phyloP scores from a whole-genome alignment of 192 early-diverging fungal genomes.

The Coemansia umbellata region DNA sequence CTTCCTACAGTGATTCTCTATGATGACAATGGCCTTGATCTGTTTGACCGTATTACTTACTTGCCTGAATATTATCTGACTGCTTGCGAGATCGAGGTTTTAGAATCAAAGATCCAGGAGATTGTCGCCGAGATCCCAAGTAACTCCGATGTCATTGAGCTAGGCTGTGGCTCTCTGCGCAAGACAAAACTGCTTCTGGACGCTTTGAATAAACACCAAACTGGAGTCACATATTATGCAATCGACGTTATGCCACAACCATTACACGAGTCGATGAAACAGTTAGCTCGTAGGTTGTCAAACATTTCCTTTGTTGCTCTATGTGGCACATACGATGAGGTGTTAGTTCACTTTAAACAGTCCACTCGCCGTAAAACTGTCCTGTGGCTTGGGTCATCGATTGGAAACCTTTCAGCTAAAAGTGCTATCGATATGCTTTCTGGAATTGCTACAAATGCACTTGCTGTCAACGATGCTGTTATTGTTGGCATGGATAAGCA shows the following conservation, averaged over 20 bases:
- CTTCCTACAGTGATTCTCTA: conserved; percentile 85
- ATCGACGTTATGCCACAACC: conserved; percentile 83
- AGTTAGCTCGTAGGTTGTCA: conserved; percentile 58
- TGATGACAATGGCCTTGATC: conserved; percentile 74
- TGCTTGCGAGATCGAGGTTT: conserved; percentile 78
- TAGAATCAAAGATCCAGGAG: conserved; percentile 57
- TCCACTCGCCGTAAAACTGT: conserved; percentile 62
- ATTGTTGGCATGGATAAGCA: conserved; percentile 83
- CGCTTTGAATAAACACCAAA: conserved; percentile 61
- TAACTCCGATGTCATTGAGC: conserved; percentile 74
- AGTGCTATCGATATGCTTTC: conserved; percentile 69
- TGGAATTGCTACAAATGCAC: conserved; percentile 49
- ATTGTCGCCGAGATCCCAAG: conserved; percentile 63
- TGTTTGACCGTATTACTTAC: conserved; percentile 91
- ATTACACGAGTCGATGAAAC: conserved; percentile 65
- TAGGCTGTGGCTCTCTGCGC: conserved; percentile 85
- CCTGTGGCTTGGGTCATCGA: conserved; percentile 88
- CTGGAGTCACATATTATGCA: conserved; percentile 78
- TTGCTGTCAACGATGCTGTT: conserved; percentile 70
- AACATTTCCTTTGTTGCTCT: conserved; percentile 74
- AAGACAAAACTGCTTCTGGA: conserved; percentile 83
- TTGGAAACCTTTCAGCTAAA: conserved; percentile 69
- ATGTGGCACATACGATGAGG: conserved; percentile 87
- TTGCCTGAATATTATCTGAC: conserved; percentile 85
- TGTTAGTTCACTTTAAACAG: conserved; percentile 56